phyloP scores from a whole-genome alignment of 2,329 filamentous ascomycete genomes.

The Microsporum ferrugineum region DNA sequence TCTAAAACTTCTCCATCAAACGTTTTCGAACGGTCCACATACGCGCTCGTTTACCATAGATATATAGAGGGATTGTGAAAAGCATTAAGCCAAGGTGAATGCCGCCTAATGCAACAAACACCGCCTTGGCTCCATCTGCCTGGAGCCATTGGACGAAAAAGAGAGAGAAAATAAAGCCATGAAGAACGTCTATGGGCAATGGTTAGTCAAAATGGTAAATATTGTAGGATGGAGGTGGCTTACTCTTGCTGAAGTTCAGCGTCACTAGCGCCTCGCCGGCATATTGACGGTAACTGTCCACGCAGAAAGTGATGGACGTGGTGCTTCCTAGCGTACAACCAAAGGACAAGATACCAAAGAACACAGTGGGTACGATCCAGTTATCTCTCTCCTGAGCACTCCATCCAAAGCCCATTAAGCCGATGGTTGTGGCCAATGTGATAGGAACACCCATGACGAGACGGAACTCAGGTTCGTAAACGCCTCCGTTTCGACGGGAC shows the following conservation, averaged over 20 bases:
- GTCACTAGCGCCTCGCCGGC: slow-evolving; percentile 90
- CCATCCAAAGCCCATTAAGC: slow-evolving; percentile 96
- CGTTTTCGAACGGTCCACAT: slow-evolving; percentile 91
- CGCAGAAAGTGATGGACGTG: slow-evolving; percentile 84
- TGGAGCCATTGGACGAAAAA: slow-evolving; percentile 82
- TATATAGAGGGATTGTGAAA: slow-evolving; percentile 79
- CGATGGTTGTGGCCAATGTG: slow-evolving; percentile 63
- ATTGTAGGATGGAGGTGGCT: slow-evolving; percentile 17
- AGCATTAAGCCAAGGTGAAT: slow-evolving; percentile 70
- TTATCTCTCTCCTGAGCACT: slow-evolving; percentile 59
- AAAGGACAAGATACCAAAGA: slow-evolving; percentile 86
- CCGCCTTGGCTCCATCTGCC: slow-evolving; percentile 58
- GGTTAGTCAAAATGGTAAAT: slow-evolving; percentile 5
- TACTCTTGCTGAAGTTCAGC: slow-evolving; percentile 82
- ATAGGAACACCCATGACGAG: slow-evolving; percentile 80
- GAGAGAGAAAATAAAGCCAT: slow-evolving; percentile 76
- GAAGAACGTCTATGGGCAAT: slow-evolving; percentile 54
- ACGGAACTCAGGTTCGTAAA: slow-evolving; percentile 91
- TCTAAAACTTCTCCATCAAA: slow-evolving; percentile 66
- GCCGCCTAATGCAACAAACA: slow-evolving; percentile 72
- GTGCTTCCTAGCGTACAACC: slow-evolving; percentile 84
- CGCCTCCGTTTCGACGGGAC: slow-evolving; percentile 73
- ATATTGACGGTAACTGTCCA: slow-evolving; percentile 87
- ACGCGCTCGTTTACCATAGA: slow-evolving; percentile 76
- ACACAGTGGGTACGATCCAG: slow-evolving; percentile 87